Percentiles rank a stretch among this genome's conserved stretches.
Evolutionary conservation across 2,329 filamentous ascomycete species (phyloP).

Genomic region (Colletotrichum simmondsii): DNA sequence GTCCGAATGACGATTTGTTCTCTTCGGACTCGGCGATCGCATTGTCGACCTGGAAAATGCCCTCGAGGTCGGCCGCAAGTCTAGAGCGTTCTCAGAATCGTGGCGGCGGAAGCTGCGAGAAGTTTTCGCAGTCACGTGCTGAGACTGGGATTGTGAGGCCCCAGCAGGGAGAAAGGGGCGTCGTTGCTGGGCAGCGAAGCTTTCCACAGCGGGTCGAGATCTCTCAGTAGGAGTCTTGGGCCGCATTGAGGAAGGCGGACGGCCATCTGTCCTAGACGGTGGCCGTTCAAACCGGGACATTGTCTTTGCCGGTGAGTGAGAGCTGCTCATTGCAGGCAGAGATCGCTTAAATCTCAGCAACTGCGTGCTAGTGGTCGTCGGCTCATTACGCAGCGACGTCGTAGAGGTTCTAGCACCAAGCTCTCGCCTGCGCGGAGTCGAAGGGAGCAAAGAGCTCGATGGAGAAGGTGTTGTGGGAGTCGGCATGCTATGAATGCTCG

Average conservation of each 20-base stretch:
- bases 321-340: conserved; percentile 66
- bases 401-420: conserved; percentile 65
- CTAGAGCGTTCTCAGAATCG: conserved; percentile 79
- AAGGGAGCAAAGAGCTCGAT: conserved; percentile 62
- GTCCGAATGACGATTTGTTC: conserved; percentile 49
- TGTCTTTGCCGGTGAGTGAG: conserved; percentile 63
- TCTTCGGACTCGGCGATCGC: conserved; percentile 70
- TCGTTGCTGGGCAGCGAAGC: conserved; percentile 64
- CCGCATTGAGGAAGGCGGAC: conserved; percentile 64
- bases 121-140: conserved; percentile 80
- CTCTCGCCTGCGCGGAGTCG: conserved; percentile 71
- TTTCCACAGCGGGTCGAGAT: conserved; percentile 60
- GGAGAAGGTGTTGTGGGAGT: conserved; percentile 70
- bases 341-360: conserved; percentile 74
- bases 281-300: conserved; percentile 65
- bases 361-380: conserved; percentile 74
- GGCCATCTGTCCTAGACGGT: conserved; percentile 66
- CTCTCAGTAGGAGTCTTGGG: conserved; percentile 80
- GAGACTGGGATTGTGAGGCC: conserved; percentile 77
- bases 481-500: conserved; percentile 71
- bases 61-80: conserved; percentile 67
- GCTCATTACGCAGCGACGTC: conserved; percentile 65
- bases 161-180: conserved; percentile 85
- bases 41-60: conserved; percentile 67
- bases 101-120: conserved; percentile 80